A percentile compares a stretch with the other conserved stretches of the same genome.
Conservation (phyloP, 108 stramenopile species). For the Schizochytrium sp. region DNA sequence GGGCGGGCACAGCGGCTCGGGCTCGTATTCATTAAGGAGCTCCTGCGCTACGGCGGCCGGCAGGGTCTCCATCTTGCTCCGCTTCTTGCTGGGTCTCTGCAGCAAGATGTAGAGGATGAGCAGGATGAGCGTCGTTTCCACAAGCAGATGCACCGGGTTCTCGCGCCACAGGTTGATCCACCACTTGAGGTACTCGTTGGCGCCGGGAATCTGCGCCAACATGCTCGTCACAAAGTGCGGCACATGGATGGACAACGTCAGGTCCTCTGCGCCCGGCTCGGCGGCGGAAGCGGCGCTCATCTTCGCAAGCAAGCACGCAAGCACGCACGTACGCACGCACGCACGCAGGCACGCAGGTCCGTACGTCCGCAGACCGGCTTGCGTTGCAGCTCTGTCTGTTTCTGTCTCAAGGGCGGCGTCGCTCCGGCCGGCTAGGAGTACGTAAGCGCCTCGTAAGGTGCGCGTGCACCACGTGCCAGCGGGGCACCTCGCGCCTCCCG, state of each 20-base stretch:
- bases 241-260: neutral
- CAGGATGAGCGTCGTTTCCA: constrained; percentile 80
- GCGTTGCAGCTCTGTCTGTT: too few relatives aligned
- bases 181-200: constrained; percentile 47
- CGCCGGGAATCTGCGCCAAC: neutral
- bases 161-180: constrained; percentile 66
- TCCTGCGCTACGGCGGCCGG: constrained; percentile 55
- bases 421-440: too few relatives aligned
- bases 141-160: constrained; percentile 80
- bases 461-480: too few relatives aligned
- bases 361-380: too few relatives aligned
- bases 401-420: too few relatives aligned
- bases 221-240: neutral
- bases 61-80: neutral
- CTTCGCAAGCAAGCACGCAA: too few relatives aligned
- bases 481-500: too few relatives aligned
- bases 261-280: neutral
- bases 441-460: too few relatives aligned
- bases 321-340: too few relatives aligned
- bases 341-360: too few relatives aligned
- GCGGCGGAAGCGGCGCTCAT: too few relatives aligned
- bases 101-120: constrained; percentile 73
- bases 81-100: constrained; percentile 28
- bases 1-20: constrained; percentile 52
- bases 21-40: constrained; percentile 78